Percentiles rank a stretch among this genome's conserved stretches.
phyloP scores from a whole-genome alignment of 139 green algal genomes.

The Chlamydomonas schloesseri region DNA sequence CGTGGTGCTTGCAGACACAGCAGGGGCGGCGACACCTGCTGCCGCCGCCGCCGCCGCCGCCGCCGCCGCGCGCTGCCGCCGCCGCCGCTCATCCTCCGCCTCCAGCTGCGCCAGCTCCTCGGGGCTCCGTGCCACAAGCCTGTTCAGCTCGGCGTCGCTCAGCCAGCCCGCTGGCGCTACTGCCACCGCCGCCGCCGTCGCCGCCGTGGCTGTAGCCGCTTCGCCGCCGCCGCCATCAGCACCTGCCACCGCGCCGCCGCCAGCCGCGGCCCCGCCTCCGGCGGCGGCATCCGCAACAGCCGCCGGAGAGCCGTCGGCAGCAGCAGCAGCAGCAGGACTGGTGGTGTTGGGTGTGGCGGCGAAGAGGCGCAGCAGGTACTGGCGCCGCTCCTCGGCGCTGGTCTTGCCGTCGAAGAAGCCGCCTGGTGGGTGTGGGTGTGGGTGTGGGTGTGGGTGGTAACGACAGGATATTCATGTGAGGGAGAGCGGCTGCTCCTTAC shows the following conservation, averaged over 20 bases:
- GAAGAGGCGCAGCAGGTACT: constrained; percentile 81
- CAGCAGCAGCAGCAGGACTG: no score
- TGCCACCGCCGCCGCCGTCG: no score
- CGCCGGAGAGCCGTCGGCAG: neutral
- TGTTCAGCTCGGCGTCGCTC: constrained; percentile 55
- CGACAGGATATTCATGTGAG: no score
- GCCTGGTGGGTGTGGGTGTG: constrained; percentile 54
- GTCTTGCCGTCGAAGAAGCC: constrained; percentile 91
- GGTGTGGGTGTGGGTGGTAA: neutral
- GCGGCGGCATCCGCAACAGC: no score
- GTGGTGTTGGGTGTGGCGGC: constrained; percentile 8
- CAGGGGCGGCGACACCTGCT: neutral
- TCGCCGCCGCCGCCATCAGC: neutral
- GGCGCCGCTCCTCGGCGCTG: constrained; percentile 71
- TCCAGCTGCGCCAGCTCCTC: constrained; percentile 55
- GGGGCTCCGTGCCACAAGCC: constrained; percentile 64
- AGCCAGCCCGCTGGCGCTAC: constrained; percentile 13
- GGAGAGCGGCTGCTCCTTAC: no score
- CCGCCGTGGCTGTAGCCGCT: no score
- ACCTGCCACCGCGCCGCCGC: neutral
- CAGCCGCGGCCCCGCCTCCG: neutral
- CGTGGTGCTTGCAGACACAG: no score
- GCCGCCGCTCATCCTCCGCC: constrained; percentile 12
- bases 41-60: neutral
- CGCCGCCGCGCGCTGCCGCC: neutral